Conservation (phyloP, 2,329 filamentous ascomycete genomes). For the Ophiostoma populinum region DNA sequence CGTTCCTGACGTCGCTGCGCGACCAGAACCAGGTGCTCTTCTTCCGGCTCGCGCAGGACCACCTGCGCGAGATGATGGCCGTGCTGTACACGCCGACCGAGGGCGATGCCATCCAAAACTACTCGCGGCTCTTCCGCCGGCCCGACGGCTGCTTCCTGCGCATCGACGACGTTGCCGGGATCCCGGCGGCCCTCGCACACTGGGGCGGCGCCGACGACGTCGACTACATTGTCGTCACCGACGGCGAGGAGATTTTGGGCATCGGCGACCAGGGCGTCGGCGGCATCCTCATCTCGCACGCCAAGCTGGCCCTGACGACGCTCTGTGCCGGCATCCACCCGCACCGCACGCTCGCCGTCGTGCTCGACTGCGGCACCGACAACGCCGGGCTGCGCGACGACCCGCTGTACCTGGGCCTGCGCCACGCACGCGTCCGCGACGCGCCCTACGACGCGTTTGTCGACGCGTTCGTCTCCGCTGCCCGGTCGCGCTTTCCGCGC, state of each 20-base stretch:
- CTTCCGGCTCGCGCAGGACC: conserved; percentile 58
- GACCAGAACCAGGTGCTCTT: conserved; percentile 76
- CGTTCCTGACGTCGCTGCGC: conserved; percentile 70
- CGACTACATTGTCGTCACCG: conserved; percentile 59
- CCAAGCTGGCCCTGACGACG: conserved; percentile 69
- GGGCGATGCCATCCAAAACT: conserved; percentile 74
- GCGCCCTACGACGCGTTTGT: conserved; percentile 62
- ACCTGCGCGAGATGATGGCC: conserved; percentile 75
- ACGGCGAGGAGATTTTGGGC: conserved; percentile 59
- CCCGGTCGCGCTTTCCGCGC: conserved; percentile 52
- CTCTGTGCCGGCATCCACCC: conserved; percentile 78
- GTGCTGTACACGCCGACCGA: conserved; percentile 88
- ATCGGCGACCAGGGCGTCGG: conserved; percentile 83
- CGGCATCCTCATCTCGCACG: conserved; percentile 67
- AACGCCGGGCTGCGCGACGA: conserved; percentile 60
- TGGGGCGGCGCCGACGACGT: conserved; percentile 59
- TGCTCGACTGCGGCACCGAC: conserved; percentile 73
- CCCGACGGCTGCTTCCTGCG: conserved; percentile 72
- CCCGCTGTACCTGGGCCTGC: conserved; percentile 62
- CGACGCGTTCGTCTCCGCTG: conserved; percentile 52
- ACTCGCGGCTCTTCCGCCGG: conserved; percentile 57
- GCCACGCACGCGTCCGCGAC: conserved; percentile 47
- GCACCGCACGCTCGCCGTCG: conserved; percentile 59
- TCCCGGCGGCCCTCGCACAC: conserved; percentile 48
- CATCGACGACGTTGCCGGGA: conserved; percentile 47